These are phyloP conservation scores for Aspergillus felis DNA, from an alignment of 2,329 filamentous ascomycete genomes.

Conservation along the genomic window DNA sequence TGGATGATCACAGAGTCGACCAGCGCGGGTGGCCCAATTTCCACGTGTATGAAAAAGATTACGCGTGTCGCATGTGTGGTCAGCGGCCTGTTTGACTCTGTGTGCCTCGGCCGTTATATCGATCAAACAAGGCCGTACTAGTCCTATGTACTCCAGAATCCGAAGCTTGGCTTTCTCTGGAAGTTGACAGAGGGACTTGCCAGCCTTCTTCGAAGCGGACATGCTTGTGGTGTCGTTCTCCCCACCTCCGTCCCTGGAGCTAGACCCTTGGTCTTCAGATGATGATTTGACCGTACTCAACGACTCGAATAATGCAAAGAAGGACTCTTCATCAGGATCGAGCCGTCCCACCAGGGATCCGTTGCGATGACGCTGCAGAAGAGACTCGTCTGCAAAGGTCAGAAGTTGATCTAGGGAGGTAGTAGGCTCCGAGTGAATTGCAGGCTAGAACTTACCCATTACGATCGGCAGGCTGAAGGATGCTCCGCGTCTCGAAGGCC, in stretches of 20 bases:
- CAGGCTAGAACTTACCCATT: background rate
- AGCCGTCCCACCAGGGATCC: background rate
- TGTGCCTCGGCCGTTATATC: constrained; percentile 10
- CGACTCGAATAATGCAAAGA: background rate
- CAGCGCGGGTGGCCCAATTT: constrained; percentile 6
- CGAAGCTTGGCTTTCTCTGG: constrained; percentile 14
- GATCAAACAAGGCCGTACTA: constrained; percentile 20
- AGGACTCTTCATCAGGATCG: constrained; percentile 1
- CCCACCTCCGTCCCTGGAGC: background rate
- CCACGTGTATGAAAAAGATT: constrained; percentile 4
- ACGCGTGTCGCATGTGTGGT: background rate
- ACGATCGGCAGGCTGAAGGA: background rate
- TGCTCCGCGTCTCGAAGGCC: background rate
- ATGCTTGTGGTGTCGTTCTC: background rate
- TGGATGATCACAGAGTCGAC: constrained; percentile 15
- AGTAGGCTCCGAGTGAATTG: background rate
- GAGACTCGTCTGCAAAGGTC: background rate
- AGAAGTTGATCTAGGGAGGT: background rate
- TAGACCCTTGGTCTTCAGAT: background rate
- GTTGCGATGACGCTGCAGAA: background rate
- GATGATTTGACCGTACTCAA: background rate
- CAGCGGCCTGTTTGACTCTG: constrained; percentile 3
- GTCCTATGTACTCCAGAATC: constrained; percentile 19
- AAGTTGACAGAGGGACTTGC: constrained; percentile 16
- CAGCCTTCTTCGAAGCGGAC: background rate